Evolutionary conservation across 2,329 filamentous ascomycete species (phyloP).

Genomic region (Epichloe brachyelytri): DNA sequence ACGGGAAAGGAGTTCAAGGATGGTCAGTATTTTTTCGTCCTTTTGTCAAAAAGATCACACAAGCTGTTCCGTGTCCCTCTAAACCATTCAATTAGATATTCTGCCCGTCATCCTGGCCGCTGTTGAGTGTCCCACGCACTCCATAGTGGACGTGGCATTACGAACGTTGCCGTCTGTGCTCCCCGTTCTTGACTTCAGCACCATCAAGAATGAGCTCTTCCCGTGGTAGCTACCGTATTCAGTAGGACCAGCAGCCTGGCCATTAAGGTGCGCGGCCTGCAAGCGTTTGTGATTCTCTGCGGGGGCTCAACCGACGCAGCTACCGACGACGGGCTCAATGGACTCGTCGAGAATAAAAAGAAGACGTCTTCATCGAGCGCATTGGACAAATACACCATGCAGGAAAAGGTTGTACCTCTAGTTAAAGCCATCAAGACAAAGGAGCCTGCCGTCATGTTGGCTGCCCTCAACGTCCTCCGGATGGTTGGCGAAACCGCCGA

Average conservation of each 20-base stretch:
- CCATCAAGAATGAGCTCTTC: constrained; percentile 93
- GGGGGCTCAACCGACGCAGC: constrained; percentile 52
- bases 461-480: constrained; percentile 69
- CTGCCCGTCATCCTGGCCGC: constrained; percentile 74
- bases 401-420: constrained; percentile 89
- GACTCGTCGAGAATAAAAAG: constrained; percentile 46
- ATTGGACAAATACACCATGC: constrained; percentile 94
- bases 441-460: constrained; percentile 95
- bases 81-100: constrained; percentile 46
- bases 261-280: constrained; percentile 85
- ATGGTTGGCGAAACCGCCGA: constrained; percentile 76
- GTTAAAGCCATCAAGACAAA: constrained; percentile 93
- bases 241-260: constrained; percentile 84
- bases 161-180: constrained; percentile 68
- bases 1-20: constrained; percentile 92
- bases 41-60: neutral
- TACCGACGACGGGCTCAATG: constrained; percentile 53
- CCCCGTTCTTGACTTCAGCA: constrained; percentile 85
- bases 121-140: constrained; percentile 79
- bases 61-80: neutral
- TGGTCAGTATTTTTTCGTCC: constrained; percentile 34
- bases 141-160: constrained; percentile 75
- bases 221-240: constrained; percentile 80
- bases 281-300: constrained; percentile 82
- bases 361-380: constrained; percentile 60